Conservation (phyloP, 2,329 filamentous ascomycete genomes). For the Tympanopsis confertula region DNA sequence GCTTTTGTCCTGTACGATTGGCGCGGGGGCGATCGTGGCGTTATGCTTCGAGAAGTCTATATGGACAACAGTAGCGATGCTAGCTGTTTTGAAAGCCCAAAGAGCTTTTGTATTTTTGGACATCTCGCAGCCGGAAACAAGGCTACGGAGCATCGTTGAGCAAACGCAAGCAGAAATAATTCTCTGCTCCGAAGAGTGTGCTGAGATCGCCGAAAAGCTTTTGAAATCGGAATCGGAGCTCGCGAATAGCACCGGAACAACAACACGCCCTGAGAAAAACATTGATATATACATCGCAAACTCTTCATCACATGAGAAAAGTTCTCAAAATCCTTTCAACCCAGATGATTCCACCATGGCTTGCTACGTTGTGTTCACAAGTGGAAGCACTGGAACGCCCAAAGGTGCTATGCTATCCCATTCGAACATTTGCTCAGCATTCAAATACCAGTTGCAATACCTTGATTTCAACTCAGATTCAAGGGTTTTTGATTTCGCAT, state of each 20-base stretch:
- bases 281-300: no score
- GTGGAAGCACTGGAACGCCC: slow-evolving; percentile 33
- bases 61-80: slow-evolving; percentile 5
- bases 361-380: slow-evolving; percentile 31
- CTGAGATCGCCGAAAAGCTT: no score
- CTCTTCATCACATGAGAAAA: no score
- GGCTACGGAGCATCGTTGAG: slow-evolving; percentile 5
- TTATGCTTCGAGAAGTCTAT: slow-evolving; percentile 7
- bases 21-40: slow-evolving; percentile 4
- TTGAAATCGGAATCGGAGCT: no score
- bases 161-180: neutral
- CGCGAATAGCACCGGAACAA: no score
- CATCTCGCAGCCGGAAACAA: slow-evolving; percentile 4
- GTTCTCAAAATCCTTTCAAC: no score
- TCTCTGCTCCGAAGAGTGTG: no score
- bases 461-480: slow-evolving; percentile 5
- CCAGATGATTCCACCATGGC: no score
- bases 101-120: slow-evolving; percentile 10
- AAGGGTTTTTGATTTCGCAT: slow-evolving; percentile 8
- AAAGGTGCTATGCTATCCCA: slow-evolving; percentile 28
- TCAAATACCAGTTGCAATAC: slow-evolving; percentile 5
- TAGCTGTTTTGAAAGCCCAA: slow-evolving; percentile 9
- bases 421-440: slow-evolving; percentile 6
- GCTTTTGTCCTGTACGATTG: slow-evolving; percentile 3
- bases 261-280: no score